Base-by-base conservation (phyloP, 2,329 filamentous ascomycete genomes). In the Orbilia ellipsospora region DNA sequence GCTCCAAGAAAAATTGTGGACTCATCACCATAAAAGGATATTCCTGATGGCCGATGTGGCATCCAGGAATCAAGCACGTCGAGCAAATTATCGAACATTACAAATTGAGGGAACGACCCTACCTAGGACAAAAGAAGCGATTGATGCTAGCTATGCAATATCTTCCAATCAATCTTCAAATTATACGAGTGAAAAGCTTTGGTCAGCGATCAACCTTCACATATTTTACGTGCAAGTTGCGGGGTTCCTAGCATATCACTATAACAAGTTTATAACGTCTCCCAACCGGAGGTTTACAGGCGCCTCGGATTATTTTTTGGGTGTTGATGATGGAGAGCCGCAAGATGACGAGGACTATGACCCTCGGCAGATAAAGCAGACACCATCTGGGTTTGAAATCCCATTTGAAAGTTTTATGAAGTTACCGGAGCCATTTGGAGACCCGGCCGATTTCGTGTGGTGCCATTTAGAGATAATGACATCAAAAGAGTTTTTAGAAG, bases 401-500 rank as follows among this genome's bases (percentile, higher is more conserved):
- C 72, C 72, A 36, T 75, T 75, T 45, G 54, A 64, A 16, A 69
- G 26, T 23, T 69, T 59, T 56, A 75, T 75, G 72, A 48, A 69
- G 18, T 48, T 75, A 13, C 64, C 61, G 26, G 44, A 13, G 23
- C 57, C 55, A 23, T 44, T 63, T 4, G 64, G 31, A 36, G 54
- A 75, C 2, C 23, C 59, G 0, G 52, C 57, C 20, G 64, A 57
- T 12, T 75, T 75, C 16, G 57, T 75, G 48, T 57, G 64, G 57
- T 69, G 64, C n/a, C 72, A 75, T 69, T 31, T 75, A 18, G 59
- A 69, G 12, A 52, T 18, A 2, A 75, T 75, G 72, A 60, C 56
- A 26, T 54, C 54, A n/a, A 16, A 64, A 10, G 64, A 55, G 59
- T 75, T 75, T 55, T 16, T 75, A 23, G 64, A 64, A 44, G 45